These are phyloP conservation scores for Sclerotinia trifoliorum DNA, from an alignment of 2,329 filamentous ascomycete genomes.

Conservation along the genomic window DNA sequence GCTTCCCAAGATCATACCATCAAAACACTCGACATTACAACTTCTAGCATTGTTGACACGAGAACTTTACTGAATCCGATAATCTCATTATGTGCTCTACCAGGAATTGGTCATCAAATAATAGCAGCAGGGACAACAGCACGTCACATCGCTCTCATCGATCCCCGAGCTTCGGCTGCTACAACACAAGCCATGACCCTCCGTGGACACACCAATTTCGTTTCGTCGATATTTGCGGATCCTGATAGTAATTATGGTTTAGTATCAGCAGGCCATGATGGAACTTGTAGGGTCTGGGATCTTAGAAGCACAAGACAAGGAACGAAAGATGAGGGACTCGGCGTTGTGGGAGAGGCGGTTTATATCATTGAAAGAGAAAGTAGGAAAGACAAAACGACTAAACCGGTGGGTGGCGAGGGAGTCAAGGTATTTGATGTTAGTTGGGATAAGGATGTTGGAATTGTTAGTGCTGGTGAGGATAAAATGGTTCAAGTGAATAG, in stretches of 20 bases:
- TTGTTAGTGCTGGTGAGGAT: conserved; percentile 90
- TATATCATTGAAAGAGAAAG: conserved; percentile 75
- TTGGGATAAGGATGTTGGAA: conserved; percentile 84
- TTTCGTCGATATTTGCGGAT: conserved; percentile 50
- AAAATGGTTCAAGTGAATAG: conserved; percentile 88
- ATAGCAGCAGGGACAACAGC: conserved; percentile 77
- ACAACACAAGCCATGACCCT: conserved; percentile 86
- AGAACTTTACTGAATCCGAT: conserved; percentile 82
- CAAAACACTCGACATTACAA: conserved; percentile 87
- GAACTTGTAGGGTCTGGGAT: conserved; percentile 93
- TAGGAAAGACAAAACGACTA: conserved; percentile 58
- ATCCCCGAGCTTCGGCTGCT: conserved; percentile 76
- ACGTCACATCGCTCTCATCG: conserved; percentile 87
- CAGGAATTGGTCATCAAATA: conserved; percentile 52
- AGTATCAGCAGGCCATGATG: conserved; percentile 86
- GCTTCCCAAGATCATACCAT: conserved; percentile 88
- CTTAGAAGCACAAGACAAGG: conserved; percentile 66
- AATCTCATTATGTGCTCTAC: conserved; percentile 73
- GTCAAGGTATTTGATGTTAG: conserved; percentile 85
- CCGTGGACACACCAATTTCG: conserved; percentile 79
- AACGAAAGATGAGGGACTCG: conserved; percentile 57
- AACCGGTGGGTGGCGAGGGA: conserved; percentile 71
- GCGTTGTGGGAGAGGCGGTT: conserved; percentile 68
- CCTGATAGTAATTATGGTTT: conserved; percentile 73
- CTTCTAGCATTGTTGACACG: conserved; percentile 73